Conservation (phyloP, 2,329 filamentous ascomycete genomes). For the Magnaporthales sp. region DNA sequence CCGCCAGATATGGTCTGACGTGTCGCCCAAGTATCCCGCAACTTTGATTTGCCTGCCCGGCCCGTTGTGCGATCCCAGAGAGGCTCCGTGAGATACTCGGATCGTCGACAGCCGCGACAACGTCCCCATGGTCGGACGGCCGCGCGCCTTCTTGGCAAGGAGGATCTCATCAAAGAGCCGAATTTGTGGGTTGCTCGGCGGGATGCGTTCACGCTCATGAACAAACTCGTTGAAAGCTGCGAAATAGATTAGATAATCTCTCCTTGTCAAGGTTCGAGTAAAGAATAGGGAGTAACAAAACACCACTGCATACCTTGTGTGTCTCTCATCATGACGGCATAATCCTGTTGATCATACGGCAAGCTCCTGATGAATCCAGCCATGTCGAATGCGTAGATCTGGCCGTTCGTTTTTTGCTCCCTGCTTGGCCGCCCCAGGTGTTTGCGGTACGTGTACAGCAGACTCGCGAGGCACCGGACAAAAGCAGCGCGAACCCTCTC, state of each 20-base stretch:
- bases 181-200: slow-evolving; percentile 53
- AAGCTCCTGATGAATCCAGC: slow-evolving; percentile 55
- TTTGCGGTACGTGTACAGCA: slow-evolving; percentile 59
- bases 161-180: slow-evolving; percentile 81
- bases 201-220: slow-evolving; percentile 64
- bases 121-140: slow-evolving; percentile 54
- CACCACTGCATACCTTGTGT: slow-evolving; percentile 49
- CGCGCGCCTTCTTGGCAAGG: slow-evolving; percentile 63
- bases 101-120: slow-evolving; percentile 54
- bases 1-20: slow-evolving; percentile 72
- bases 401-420: slow-evolving; percentile 51
- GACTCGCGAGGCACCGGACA: slow-evolving; percentile 55
- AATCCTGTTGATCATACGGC: slow-evolving; percentile 58
- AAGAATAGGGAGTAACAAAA: neutral
- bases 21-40: slow-evolving; percentile 60
- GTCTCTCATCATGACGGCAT: slow-evolving; percentile 54
- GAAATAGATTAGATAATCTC: neutral
- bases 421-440: slow-evolving; percentile 49
- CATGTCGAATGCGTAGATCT: slow-evolving; percentile 57
- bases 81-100: slow-evolving; percentile 44
- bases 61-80: slow-evolving; percentile 28
- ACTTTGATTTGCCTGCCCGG: slow-evolving; percentile 29
- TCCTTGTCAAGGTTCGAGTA: neutral
- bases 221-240: slow-evolving; percentile 74
- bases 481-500: slow-evolving; percentile 57